Percentiles rank a stretch among this genome's conserved stretches.
phyloP scores from a whole-genome alignment of 2,329 filamentous ascomycete genomes.

The Penicillium sp. region DNA sequence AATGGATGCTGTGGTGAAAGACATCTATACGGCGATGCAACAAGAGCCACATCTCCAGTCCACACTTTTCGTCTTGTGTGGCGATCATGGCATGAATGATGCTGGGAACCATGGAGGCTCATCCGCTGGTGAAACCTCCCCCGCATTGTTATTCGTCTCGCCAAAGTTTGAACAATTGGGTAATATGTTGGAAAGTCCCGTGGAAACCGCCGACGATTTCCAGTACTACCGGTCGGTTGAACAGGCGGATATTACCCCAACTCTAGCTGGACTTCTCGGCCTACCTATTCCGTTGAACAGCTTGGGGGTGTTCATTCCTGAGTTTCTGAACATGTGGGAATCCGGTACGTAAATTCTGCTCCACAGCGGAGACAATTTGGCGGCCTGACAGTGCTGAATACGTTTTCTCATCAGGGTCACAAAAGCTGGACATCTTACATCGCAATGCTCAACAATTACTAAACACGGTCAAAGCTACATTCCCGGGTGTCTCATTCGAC shows the following conservation, averaged over 20 bases:
- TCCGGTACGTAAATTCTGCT: constrained; percentile 48
- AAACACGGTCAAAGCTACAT: constrained; percentile 72
- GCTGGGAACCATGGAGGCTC: constrained; percentile 96
- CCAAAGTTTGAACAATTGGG: constrained; percentile 69
- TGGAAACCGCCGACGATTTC: constrained; percentile 66
- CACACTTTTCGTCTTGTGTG: constrained; percentile 80
- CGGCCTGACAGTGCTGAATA: neutral
- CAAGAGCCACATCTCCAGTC: constrained; percentile 68
- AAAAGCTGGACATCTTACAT: constrained; percentile 67
- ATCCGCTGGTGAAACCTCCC: constrained; percentile 88
- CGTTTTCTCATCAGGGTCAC: constrained; percentile 33
- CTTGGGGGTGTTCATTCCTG: constrained; percentile 77
- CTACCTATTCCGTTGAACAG: constrained; percentile 89
- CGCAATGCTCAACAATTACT: constrained; percentile 81
- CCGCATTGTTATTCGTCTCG: constrained; percentile 86
- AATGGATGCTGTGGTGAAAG: constrained; percentile 80
- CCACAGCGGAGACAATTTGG: neutral
- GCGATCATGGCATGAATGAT: constrained; percentile 99
- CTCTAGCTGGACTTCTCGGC: constrained; percentile 79
- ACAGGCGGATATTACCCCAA: constrained; percentile 91
- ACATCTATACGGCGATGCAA: constrained; percentile 75
- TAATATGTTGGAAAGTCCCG: constrained; percentile 51
- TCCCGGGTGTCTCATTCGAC: constrained; percentile 56
- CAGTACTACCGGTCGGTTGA: constrained; percentile 83
- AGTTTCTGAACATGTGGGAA: constrained; percentile 77